Base-by-base conservation (phyloP, 2,329 filamentous ascomycete genomes). In the Septoria petroselini region DNA sequence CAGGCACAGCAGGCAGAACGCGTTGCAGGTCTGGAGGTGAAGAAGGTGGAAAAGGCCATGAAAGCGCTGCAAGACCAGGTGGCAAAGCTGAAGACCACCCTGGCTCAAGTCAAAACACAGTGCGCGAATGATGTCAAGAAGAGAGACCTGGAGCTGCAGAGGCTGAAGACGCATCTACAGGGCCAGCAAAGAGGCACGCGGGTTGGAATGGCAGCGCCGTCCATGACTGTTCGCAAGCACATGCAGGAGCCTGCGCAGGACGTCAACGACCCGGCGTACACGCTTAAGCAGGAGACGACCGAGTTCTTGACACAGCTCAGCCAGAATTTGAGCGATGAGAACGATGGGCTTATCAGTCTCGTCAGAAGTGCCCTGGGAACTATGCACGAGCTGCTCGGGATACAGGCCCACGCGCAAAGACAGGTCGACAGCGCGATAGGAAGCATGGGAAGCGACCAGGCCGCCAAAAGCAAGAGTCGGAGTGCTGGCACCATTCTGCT, bases 71-170 rank as follows among this genome's bases (percentile, higher is more conserved):
- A 90, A 62, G 91, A 95, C 25, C 90, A 97, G 65, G 79, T 91
- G 57, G 77, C 81, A 18, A 83, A 86, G 42, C 82, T 91, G 68
- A 94, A 91, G 67, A 78, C 82, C 0, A 80, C 87, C 2, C 82
- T 95, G 2, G 80, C 85, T 23, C 91, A 97, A 69, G 86, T 93
- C 2, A 83, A 91, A 53, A 82, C 86, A 5, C 84, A 91, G 57
- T 97, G 91, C 69, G 85, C 89, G 41, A 95, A 89, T 58, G 93
- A 98, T 64, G 81, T 96, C 38, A 84, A 91, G 53, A 91, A 94
- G 65, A 83, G 91, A 34, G 93, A 98, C 65, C 77, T 89, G 37
- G 88, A 95, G 69, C 85, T 97, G 57, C 87, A 95, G 57, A 83
- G 84, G 33, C 75, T 98, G 56, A 97, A 96, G 75, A 86, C 85